Percentiles rank a stretch among this genome's conserved stretches.
Conservation (phyloP, 306 rosid species). For the Medicago ruthenica region DNA sequence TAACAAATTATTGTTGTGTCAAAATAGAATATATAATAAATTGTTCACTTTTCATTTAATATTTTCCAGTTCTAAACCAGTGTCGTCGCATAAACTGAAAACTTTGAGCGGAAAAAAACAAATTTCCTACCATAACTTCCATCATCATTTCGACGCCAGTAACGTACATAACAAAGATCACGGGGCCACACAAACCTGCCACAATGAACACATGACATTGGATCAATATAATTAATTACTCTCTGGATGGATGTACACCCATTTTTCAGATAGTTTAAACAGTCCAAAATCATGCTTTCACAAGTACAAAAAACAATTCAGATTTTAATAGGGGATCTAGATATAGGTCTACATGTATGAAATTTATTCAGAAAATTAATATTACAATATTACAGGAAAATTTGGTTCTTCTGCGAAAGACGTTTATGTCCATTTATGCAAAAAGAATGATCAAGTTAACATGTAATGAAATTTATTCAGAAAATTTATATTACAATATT, state of each 20-base stretch:
- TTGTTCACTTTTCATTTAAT: constrained; percentile 11
- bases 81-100: not conserved
- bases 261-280: constrained; percentile 17
- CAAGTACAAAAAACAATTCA: constrained; percentile 16
- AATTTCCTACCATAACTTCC: constrained; percentile 87
- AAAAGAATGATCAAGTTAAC: constrained; percentile 17
- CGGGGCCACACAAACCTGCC: constrained; percentile 98
- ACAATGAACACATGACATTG: constrained; percentile 33
- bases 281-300: constrained; percentile 25
- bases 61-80: constrained; percentile 12
- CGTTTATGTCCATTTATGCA: constrained; percentile 14
- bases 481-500: constrained; percentile 10
- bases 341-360: constrained; percentile 9
- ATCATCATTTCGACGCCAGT: constrained; percentile 99
- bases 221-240: constrained; percentile 25
- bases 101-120: constrained; percentile 31
- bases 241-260: constrained; percentile 17
- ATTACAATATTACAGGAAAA: constrained; percentile 11
- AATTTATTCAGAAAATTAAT: constrained; percentile 17
- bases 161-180: constrained; percentile 98
- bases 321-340: constrained; percentile 20
- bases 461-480: constrained; percentile 19
- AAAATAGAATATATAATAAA: not conserved
- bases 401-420: constrained; percentile 18
- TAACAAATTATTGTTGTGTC: not conserved